Conservation (phyloP, 805 yeast genomes). For the Candida glaebosa region DNA sequence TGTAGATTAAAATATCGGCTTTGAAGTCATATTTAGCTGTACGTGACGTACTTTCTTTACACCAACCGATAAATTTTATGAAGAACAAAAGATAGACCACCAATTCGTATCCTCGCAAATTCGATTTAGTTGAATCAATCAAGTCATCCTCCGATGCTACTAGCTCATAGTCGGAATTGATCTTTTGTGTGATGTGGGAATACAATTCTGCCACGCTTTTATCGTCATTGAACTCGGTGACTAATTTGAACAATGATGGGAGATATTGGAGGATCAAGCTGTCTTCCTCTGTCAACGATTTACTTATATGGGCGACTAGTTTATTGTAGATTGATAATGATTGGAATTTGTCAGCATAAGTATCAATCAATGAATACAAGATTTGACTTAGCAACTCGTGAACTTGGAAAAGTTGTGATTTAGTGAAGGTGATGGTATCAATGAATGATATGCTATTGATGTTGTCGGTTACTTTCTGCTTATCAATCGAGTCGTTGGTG, state of each 20-base stretch:
- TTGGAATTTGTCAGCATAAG: constrained; percentile 27
- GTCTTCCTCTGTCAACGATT: constrained; percentile 56
- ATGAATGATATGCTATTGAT: constrained; percentile 39
- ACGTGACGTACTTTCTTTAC: constrained; percentile 47
- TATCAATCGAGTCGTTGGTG: constrained; percentile 48
- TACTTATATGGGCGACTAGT: constrained; percentile 42
- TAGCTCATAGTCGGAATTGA: constrained; percentile 21
- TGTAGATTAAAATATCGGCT: constrained; percentile 53
- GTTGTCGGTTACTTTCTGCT: constrained; percentile 51
- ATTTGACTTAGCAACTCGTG: constrained; percentile 74
- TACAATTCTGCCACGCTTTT: constrained; percentile 24
- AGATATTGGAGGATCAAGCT: constrained; percentile 59
- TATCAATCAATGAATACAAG: constrained; percentile 47
- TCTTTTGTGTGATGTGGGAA: constrained; percentile 33
- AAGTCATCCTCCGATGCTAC: constrained; percentile 14
- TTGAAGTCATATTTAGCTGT: constrained; percentile 49
- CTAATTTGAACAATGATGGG: constrained; percentile 52
- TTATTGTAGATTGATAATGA: constrained; percentile 30
- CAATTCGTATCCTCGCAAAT: constrained; percentile 35
- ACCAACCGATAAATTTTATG: constrained; percentile 63
- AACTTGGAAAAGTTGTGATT: constrained; percentile 58
- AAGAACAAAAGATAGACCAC: constrained; percentile 48
- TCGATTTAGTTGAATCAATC: constrained; percentile 31
- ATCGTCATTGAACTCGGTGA: constrained; percentile 39
- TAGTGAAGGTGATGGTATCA: constrained; percentile 48